Conservation (phyloP, 352 stramenopile genomes). For the Phytophthora niederhauseri region DNA sequence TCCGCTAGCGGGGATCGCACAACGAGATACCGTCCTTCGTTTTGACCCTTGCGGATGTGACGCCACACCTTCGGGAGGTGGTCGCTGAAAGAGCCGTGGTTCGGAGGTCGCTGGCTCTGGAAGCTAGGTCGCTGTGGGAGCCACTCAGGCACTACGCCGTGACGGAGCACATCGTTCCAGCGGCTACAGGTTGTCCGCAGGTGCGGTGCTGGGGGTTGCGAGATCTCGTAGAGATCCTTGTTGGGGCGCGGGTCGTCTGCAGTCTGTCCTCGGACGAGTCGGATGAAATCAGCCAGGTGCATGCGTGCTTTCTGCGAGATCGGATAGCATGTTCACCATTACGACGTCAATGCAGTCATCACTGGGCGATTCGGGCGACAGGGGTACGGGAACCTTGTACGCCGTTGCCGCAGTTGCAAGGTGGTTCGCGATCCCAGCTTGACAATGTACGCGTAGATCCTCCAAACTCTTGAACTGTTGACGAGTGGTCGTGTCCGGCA, state of each 20-base stretch:
- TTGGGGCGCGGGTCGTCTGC: constrained; percentile 5
- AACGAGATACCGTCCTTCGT: constrained; percentile 2
- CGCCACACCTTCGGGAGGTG: background rate
- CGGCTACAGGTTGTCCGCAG: background rate
- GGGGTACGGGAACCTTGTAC: background rate
- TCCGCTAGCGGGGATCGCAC: background rate
- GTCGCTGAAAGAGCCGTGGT: background rate
- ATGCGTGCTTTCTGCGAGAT: background rate
- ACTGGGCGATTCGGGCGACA: background rate
- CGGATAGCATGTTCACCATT: background rate
- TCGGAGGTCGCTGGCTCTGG: background rate
- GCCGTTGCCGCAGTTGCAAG: background rate
- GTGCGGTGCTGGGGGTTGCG: background rate
- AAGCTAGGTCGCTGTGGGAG: background rate
- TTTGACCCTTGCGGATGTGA: constrained; percentile 10
- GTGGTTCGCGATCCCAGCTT: background rate
- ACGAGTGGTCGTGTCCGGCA: background rate
- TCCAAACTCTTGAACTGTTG: background rate
- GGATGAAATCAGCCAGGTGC: constrained; percentile 7
- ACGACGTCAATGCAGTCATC: background rate
- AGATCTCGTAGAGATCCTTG: constrained; percentile 18
- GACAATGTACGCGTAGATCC: background rate
- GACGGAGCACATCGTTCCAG: constrained; percentile 7
- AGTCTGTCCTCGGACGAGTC: constrained; percentile 12
- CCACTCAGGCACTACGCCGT: constrained; percentile 15